Percentiles rank a stretch among this genome's conserved stretches.
These are phyloP conservation scores for Cardamine resedifolia DNA, from an alignment of 345 rosid genomes.

Conservation along the genomic window DNA sequence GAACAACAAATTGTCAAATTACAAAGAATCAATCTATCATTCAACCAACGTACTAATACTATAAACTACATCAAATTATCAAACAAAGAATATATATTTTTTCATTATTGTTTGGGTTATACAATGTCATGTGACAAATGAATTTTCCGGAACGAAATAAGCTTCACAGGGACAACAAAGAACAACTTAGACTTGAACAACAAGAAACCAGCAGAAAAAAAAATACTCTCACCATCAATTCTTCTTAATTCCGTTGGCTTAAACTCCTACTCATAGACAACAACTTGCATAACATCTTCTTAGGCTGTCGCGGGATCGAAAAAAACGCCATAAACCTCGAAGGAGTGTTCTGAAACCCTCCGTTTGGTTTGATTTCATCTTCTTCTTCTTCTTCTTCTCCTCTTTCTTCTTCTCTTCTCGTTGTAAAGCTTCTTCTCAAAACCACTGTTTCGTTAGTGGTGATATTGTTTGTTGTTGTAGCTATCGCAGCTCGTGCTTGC, in stretches of 20 bases:
- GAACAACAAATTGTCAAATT: background rate
- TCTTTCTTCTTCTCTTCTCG: constrained; percentile 56
- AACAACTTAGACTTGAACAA: constrained; percentile 19
- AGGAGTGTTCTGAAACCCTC: constrained; percentile 47
- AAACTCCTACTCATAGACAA: constrained; percentile 52
- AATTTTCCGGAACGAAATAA: constrained; percentile 9
- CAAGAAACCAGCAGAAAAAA: constrained; percentile 20
- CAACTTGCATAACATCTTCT: constrained; percentile 57
- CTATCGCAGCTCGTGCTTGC: constrained; percentile 66
- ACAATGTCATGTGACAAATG: constrained; percentile 20
- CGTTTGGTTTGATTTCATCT: constrained; percentile 52
- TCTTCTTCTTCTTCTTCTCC: constrained; percentile 65
- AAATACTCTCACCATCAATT: background rate
- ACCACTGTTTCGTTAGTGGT: constrained; percentile 14
- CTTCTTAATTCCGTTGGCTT: constrained; percentile 51
- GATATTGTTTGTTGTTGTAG: constrained; percentile 63
- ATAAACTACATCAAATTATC: background rate
- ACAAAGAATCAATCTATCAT: background rate
- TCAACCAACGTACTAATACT: background rate
- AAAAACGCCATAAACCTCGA: constrained; percentile 67
- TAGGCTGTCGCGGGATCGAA: constrained; percentile 59
- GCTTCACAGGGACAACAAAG: background rate
- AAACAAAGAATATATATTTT: background rate
- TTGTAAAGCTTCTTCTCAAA: constrained; percentile 55
- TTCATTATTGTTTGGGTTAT: constrained; percentile 1